Percentiles rank a stretch among this genome's conserved stretches.
These are phyloP conservation scores for Penicillium maclennaniae DNA, from an alignment of 495 filamentous ascomycete species.

Conservation along the genomic window DNA sequence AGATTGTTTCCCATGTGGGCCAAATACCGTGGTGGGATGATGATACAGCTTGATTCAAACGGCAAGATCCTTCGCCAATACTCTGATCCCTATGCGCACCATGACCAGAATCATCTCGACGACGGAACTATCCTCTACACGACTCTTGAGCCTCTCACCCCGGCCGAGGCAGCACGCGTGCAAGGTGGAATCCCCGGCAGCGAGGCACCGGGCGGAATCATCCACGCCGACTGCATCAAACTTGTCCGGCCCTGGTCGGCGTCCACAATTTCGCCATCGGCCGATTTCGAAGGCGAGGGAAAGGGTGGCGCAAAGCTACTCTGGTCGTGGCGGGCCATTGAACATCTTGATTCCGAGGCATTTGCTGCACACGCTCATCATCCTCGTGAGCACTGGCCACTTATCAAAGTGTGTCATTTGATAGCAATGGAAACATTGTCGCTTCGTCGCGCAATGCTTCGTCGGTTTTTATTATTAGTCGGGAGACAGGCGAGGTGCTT, in stretches of 20 bases:
- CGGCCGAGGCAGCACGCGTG: slow-evolving; percentile 30
- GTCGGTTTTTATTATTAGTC: slow-evolving; percentile 39
- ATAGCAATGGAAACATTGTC: slow-evolving; percentile 39
- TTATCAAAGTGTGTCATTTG: slow-evolving; percentile 41
- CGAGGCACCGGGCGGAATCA: slow-evolving; percentile 34
- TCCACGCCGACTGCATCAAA: slow-evolving; percentile 45
- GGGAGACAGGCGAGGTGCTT: slow-evolving; percentile 33
- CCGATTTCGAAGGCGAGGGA: slow-evolving; percentile 25
- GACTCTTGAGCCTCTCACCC: slow-evolving; percentile 35
- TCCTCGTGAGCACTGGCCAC: slow-evolving; percentile 42
- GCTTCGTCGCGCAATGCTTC: slow-evolving; percentile 41
- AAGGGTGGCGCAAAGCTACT: slow-evolving; percentile 29
- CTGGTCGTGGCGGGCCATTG: slow-evolving; percentile 43
- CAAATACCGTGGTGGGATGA: slow-evolving; percentile 45
- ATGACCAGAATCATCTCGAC: slow-evolving; percentile 45
- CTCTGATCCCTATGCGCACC: slow-evolving; percentile 39
- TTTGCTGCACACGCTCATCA: slow-evolving; percentile 40
- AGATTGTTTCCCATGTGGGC: slow-evolving; percentile 41
- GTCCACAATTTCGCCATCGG: slow-evolving; percentile 17
- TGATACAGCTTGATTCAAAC: slow-evolving; percentile 36
- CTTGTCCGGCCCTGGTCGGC: slow-evolving; percentile 29
- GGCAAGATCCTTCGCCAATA: slow-evolving; percentile 39
- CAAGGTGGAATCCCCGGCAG: slow-evolving; percentile 38
- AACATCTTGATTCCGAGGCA: slow-evolving; percentile 31
- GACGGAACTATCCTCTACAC: slow-evolving; percentile 43